These are phyloP conservation scores for Mycosphaerella sp. DNA, from an alignment of 2,329 filamentous ascomycete genomes.

Conservation along the genomic window DNA sequence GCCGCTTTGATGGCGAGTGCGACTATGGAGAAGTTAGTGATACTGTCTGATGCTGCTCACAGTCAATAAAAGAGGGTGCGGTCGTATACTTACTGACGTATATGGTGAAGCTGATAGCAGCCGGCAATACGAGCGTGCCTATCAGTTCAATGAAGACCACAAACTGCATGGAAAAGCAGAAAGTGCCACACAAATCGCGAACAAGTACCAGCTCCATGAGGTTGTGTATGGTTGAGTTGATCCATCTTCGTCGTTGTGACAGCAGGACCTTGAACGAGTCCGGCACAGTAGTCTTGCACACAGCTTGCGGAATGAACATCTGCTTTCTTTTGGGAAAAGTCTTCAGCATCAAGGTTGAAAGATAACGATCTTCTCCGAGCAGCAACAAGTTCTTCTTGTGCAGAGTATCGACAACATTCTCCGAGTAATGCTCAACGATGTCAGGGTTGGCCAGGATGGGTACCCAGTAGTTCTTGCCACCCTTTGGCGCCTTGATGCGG, in stretches of 20 bases:
- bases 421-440: constrained; percentile 97
- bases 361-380: constrained; percentile 87
- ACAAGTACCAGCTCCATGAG: constrained; percentile 96
- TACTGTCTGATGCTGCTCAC: constrained; percentile 9
- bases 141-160: constrained; percentile 92
- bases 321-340: constrained; percentile 99
- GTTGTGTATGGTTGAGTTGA: constrained; percentile 98
- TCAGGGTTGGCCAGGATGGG: constrained; percentile 97
- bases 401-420: constrained; percentile 96
- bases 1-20: constrained; percentile 74
- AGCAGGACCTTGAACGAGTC: constrained; percentile 87
- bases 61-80: neutral
- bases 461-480: constrained; percentile 98
- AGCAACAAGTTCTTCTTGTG: constrained; percentile 96
- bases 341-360: constrained; percentile 95
- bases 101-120: constrained; percentile 93
- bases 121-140: constrained; percentile 88
- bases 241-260: constrained; percentile 94
- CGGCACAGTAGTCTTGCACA: constrained; percentile 97
- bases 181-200: constrained; percentile 92
- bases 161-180: constrained; percentile 99
- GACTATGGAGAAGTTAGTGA: constrained; percentile 48
- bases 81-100: constrained; percentile 69
- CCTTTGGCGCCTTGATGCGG: constrained; percentile 97
- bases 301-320: constrained; percentile 94